phyloP scores from a whole-genome alignment of 1,284 basidiomycete species.

The Heterobasidion parviporum region DNA sequence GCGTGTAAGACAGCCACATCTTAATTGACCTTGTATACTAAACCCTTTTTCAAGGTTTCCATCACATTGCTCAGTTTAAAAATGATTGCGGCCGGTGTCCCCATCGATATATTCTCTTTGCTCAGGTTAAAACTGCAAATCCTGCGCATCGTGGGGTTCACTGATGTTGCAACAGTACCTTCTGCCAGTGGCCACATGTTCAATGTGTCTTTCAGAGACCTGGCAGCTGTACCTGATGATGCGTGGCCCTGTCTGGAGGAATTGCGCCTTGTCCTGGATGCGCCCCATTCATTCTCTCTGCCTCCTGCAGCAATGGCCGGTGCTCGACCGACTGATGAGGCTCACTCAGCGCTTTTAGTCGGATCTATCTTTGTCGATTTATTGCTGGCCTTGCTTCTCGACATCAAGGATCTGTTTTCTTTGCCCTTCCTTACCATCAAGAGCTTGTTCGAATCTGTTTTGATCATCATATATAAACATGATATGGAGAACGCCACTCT shows the following conservation, averaged over 20 bases:
- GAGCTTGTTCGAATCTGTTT: constrained; percentile 49
- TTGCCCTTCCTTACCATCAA: constrained; percentile 49
- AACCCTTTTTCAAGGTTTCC: constrained; percentile 32
- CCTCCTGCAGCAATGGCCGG: constrained; percentile 41
- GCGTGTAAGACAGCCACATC: constrained; percentile 29
- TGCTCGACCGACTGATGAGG: constrained; percentile 34
- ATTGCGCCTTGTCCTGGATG: constrained; percentile 49
- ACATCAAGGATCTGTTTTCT: constrained; percentile 30
- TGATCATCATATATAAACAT: constrained; percentile 61
- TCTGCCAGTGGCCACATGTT: constrained; percentile 39
- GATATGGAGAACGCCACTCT: constrained; percentile 50
- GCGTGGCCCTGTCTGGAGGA: constrained; percentile 51
- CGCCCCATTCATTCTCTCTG: constrained; percentile 38
- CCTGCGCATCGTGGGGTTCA: constrained; percentile 48
- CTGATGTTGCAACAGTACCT: constrained; percentile 35
- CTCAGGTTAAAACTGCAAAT: constrained; percentile 56
- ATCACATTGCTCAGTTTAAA: constrained; percentile 49
- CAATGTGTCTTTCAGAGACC: constrained; percentile 42
- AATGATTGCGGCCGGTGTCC: constrained; percentile 56
- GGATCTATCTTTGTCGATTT: constrained; percentile 59
- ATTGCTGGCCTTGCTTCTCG: constrained; percentile 38
- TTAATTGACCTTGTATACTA: neutral
- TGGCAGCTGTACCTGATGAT: constrained; percentile 30
- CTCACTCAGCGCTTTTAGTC: constrained; percentile 35
- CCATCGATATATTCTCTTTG: constrained; percentile 40